Evolutionary conservation across 2,329 filamentous ascomycete genomes (phyloP).

Genomic region (Monascus ruber): DNA sequence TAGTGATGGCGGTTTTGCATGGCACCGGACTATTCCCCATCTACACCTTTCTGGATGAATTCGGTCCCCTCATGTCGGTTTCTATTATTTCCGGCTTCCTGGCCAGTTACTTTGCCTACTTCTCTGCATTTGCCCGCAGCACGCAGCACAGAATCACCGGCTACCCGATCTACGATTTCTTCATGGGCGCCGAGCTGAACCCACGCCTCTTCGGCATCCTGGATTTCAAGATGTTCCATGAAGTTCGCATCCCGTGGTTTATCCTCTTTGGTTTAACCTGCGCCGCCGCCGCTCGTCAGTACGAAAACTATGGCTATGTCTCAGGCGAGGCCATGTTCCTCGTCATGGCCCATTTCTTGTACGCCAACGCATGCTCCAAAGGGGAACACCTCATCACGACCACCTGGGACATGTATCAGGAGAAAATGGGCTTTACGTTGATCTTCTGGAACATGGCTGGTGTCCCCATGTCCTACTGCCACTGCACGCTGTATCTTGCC

Average conservation of each 20-base stretch:
- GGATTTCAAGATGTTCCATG: slow-evolving; percentile 93
- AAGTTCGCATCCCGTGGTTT: slow-evolving; percentile 86
- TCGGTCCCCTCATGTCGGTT: slow-evolving; percentile 83
- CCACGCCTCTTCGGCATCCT: slow-evolving; percentile 72
- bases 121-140: slow-evolving; percentile 69
- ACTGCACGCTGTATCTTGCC: slow-evolving; percentile 80
- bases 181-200: slow-evolving; percentile 82
- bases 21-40: slow-evolving; percentile 74
- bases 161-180: slow-evolving; percentile 71
- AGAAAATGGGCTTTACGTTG: slow-evolving; percentile 94
- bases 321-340: slow-evolving; percentile 76
- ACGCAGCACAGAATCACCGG: slow-evolving; percentile 88
- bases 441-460: slow-evolving; percentile 96
- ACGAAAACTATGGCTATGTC: slow-evolving; percentile 74
- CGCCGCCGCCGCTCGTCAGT: slow-evolving; percentile 68
- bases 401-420: slow-evolving; percentile 75
- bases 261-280: slow-evolving; percentile 70
- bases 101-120: slow-evolving; percentile 72
- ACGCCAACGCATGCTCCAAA: slow-evolving; percentile 85
- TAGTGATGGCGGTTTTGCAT: slow-evolving; percentile 60
- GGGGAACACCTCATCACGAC: slow-evolving; percentile 47
- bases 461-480: slow-evolving; percentile 82
- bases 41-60: slow-evolving; percentile 88
- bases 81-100: slow-evolving; percentile 87
- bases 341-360: slow-evolving; percentile 80